phyloP scores from a whole-genome alignment of 257 asterid genomes.

The Paulownia fortunei region DNA sequence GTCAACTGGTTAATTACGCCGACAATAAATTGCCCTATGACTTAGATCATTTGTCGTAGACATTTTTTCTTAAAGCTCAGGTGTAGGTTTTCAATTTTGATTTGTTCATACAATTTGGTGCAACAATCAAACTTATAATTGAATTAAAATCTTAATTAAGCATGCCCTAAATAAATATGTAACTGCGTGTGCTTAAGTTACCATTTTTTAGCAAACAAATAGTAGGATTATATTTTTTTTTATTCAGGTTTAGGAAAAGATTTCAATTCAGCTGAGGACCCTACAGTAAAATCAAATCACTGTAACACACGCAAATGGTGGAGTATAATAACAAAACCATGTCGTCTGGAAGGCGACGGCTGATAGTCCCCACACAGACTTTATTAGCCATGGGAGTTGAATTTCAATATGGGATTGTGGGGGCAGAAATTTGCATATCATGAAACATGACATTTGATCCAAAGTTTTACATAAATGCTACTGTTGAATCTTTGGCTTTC shows the following conservation, averaged over 20 bases:
- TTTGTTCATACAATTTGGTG: neutral
- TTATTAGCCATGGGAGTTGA: slow-evolving; percentile 11
- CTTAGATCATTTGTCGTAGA: slow-evolving; percentile 7
- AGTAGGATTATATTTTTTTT: too few species aligned
- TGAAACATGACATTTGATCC: slow-evolving; percentile 30
- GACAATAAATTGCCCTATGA: slow-evolving; percentile 42
- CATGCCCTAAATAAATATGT: neutral
- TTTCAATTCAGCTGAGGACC: neutral
- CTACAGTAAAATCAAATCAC: neutral
- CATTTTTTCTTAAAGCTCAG: slow-evolving; percentile 20
- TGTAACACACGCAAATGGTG: neutral
- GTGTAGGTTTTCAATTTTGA: slow-evolving; percentile 22
- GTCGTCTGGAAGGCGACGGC: slow-evolving; percentile 30
- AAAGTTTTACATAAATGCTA: slow-evolving; percentile 14
- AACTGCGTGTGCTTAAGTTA: neutral
- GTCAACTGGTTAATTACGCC: slow-evolving; percentile 42
- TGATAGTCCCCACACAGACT: slow-evolving; percentile 28
- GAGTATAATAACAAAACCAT: neutral
- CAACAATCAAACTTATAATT: neutral
- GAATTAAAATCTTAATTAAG: neutral
- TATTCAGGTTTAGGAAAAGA: neutral
- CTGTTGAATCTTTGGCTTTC: slow-evolving; percentile 27
- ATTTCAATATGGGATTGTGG: slow-evolving; percentile 17
- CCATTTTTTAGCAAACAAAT: neutral
- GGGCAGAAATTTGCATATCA: slow-evolving; percentile 5